Evolutionary conservation across 2,329 filamentous ascomycete species (phyloP).

Genomic region (Paecilomyces variotii): DNA sequence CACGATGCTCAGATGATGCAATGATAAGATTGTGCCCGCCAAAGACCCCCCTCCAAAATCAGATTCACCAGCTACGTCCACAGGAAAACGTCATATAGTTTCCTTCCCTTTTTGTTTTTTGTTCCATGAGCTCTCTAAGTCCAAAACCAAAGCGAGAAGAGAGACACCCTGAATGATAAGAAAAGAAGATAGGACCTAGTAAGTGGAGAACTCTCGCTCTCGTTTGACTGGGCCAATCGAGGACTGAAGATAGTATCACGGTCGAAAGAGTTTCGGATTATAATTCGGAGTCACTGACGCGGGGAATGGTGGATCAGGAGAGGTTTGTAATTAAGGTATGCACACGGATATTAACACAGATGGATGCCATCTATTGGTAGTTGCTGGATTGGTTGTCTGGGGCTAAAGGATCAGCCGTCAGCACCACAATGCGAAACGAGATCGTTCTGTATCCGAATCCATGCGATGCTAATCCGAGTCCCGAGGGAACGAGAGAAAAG

Average conservation of each 20-base stretch:
- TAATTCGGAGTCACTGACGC: conserved; percentile 3
- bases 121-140: background rate
- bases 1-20: background rate
- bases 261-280: conserved; percentile 3
- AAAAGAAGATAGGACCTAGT: background rate
- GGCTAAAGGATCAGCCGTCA: conserved; percentile 20
- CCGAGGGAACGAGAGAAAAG: conserved; percentile 6
- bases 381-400: conserved; percentile 20
- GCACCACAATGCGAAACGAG: conserved; percentile 15
- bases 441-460: conserved; percentile 8
- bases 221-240: conserved; percentile 1
- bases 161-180: background rate
- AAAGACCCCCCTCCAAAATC: conserved; percentile 1
- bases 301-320: background rate
- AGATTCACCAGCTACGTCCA: background rate
- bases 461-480: conserved; percentile 10
- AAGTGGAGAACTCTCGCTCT: background rate
- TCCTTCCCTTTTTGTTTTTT: background rate
- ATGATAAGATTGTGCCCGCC: background rate
- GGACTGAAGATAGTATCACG: conserved; percentile 2
- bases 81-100: background rate
- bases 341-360: conserved; percentile 3
- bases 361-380: conserved; percentile 14
- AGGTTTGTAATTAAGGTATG: conserved; percentile 3
- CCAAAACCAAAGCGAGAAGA: background rate